Evolutionary conservation across 768 basidiomycete genomes (phyloP), one percentile per base, ranked within the genome.

Genomic region (Chlorophyllum brunneum): DNA sequence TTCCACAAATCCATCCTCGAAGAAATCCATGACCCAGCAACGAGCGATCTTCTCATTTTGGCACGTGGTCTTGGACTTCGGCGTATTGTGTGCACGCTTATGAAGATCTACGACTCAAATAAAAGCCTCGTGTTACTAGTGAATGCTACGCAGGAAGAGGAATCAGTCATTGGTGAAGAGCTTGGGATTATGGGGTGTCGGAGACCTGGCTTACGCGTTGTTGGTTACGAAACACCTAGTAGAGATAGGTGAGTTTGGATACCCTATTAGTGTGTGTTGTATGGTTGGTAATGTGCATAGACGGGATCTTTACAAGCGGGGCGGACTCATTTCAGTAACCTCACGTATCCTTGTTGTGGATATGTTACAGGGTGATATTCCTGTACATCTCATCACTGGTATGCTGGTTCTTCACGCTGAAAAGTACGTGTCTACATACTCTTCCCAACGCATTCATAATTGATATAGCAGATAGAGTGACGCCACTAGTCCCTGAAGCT

Each of bases 261-360:
- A 20, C 11, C 15, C 9, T 46, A 16, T 18, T 16, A 3, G 6
- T 13, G 43, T 22, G 6, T 16, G 22, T 38, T 20, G 26, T 18
- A 20, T 40, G 16, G n/a, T n/a, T 36, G 34, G 30, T 16, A 29
- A 36, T 20, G 13, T 23, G 13, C 31, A 43, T 69, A 92, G 94
- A 61, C 87, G 92, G 69, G 80, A 81, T 34, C 67, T 98, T 48
- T 98, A 98, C 71, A 86, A 86, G 55, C 78, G 79, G 54, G 95
- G 95, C 3, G 95, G 95, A 4, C 73, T 98, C 1, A 78, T 98
- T 43, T 91, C 91, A 5, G 86, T 98, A 26, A 98, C 97, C 0
- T 94, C 92, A 22, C 84, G 92, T 16, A 98, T 99, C 58, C 73
- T 98, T 10, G 88, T 95, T 20, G 94, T 95, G 48, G 97, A 99